A percentile compares a stretch with the other conserved stretches of the same genome.
These are phyloP conservation scores for Lichtheimia ramosa DNA, from an alignment of 371 early-diverging fungal species.

Conservation along the genomic window DNA sequence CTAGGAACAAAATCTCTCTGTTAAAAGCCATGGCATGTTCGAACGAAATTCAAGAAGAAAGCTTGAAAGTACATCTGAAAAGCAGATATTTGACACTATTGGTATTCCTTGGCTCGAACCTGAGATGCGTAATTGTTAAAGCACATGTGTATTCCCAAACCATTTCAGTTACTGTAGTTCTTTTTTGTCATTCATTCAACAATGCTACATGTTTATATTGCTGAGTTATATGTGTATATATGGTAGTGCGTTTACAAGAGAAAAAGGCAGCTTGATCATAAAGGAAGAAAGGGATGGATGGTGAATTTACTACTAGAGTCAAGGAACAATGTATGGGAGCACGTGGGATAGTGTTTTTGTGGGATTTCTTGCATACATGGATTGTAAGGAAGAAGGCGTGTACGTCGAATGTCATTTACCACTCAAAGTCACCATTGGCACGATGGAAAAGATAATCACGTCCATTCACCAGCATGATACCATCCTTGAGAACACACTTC, in stretches of 20 bases:
- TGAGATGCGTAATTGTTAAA: conserved; percentile 45
- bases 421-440: conserved; percentile 94
- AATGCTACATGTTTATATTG: too few species aligned
- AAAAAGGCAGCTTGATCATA: too few species aligned
- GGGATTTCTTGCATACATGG: too few species aligned
- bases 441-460: conserved; percentile 92
- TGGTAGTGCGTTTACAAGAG: too few species aligned
- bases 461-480: conserved; percentile 92
- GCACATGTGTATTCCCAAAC: neutral
- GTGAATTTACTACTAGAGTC: too few species aligned
- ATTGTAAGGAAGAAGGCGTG: neutral
- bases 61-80: conserved; percentile 26
- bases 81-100: conserved; percentile 34
- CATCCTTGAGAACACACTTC: conserved; percentile 95
- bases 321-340: too few species aligned
- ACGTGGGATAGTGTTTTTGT: too few species aligned
- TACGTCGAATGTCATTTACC: conserved; percentile 49
- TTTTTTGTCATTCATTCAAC: neutral
- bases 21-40: conserved; percentile 38
- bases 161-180: too few species aligned
- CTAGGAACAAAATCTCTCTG: conserved; percentile 26
- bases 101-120: conserved; percentile 46
- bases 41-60: conserved; percentile 13
- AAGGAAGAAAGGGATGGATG: too few species aligned
- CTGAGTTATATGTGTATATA: too few species aligned